These are phyloP conservation scores for Fusarium agapanthi DNA, from an alignment of 2,329 filamentous ascomycete genomes.

Conservation along the genomic window DNA sequence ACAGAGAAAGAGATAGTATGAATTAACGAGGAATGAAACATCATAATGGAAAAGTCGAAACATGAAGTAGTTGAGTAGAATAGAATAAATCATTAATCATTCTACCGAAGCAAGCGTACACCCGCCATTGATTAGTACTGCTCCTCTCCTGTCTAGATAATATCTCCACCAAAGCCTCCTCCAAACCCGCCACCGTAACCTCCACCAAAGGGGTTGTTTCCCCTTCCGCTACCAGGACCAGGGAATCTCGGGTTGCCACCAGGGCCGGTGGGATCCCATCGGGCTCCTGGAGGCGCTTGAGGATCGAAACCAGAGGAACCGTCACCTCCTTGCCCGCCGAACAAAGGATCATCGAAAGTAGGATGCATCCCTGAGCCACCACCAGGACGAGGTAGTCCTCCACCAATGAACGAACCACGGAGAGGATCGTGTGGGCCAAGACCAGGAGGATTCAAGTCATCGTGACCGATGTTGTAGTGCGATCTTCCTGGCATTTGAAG, in stretches of 20 bases:
- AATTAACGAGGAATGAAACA: background rate
- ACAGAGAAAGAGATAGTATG: background rate
- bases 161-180: constrained; percentile 38
- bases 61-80: background rate
- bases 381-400: constrained; percentile 65
- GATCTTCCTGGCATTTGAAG: constrained; percentile 55
- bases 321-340: constrained; percentile 58
- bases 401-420: constrained; percentile 70
- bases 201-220: constrained; percentile 52
- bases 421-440: constrained; percentile 88
- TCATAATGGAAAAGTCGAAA: background rate
- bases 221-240: constrained; percentile 52
- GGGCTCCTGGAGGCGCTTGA: constrained; percentile 84
- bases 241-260: constrained; percentile 61
- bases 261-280: constrained; percentile 88
- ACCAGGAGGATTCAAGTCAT: constrained; percentile 87
- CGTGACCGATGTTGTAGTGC: constrained; percentile 78
- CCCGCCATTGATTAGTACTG: background rate
- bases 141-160: constrained; percentile 34
- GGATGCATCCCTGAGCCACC: constrained; percentile 90
- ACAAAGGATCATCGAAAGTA: constrained; percentile 91
- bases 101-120: constrained; percentile 18
- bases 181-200: constrained; percentile 49
- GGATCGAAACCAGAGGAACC: constrained; percentile 59
- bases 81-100: background rate